These are phyloP conservation scores for Vitis rotundifolia DNA, from an alignment of 164 flowering plant species.

Conservation along the genomic window DNA sequence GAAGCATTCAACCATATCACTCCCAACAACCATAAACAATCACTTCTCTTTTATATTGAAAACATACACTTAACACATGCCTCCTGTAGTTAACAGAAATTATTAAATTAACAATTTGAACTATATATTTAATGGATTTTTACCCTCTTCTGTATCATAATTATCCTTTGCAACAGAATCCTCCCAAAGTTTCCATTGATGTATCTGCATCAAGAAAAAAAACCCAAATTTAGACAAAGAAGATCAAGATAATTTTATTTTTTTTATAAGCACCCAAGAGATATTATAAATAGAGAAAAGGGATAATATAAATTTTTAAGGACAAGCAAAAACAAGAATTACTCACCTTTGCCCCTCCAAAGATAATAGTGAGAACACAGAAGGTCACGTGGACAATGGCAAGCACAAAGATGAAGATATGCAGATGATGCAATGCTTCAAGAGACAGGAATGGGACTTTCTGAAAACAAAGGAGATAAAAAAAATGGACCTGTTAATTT, in stretches of 20 bases:
- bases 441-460: constrained; percentile 71
- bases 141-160: constrained; percentile 48
- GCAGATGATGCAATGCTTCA: constrained; percentile 89
- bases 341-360: constrained; percentile 75
- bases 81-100: no score
- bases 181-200: constrained; percentile 92
- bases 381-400: constrained; percentile 82
- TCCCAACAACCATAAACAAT: no score
- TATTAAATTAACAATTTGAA: background rate
- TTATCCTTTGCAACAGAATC: constrained; percentile 57
- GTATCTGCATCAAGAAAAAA: constrained; percentile 49
- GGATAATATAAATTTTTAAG: background rate
- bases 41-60: no score
- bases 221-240: background rate
- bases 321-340: background rate
- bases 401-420: constrained; percentile 87
- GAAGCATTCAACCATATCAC: no score
- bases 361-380: constrained; percentile 70
- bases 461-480: constrained; percentile 39
- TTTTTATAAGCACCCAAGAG: no score
- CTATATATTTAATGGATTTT: background rate
- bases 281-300: no score
- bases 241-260: background rate
- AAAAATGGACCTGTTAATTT: background rate
- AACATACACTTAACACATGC: no score